Conservation (phyloP, 768 basidiomycete species). For the Mycena galopus region DNA sequence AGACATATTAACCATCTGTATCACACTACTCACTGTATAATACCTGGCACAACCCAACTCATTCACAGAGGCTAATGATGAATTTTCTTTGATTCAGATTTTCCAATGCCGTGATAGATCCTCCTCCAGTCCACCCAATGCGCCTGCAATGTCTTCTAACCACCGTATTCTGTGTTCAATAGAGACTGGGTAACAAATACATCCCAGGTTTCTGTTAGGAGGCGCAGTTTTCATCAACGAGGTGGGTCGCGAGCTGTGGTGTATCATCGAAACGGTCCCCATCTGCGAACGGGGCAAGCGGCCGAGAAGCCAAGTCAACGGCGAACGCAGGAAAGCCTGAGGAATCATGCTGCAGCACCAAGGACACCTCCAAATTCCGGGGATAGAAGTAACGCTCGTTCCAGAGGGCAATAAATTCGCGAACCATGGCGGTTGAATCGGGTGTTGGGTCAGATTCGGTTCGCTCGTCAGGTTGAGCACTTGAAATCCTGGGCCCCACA, state of each 20-base stretch:
- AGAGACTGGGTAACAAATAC: too few relatives aligned
- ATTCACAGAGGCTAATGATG: too few relatives aligned
- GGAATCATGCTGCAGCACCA: slow-evolving; percentile 5
- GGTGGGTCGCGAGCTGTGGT: too few relatives aligned
- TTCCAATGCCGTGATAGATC: too few relatives aligned
- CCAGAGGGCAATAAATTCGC: slow-evolving; percentile 31
- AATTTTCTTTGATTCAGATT: too few relatives aligned
- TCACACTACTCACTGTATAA: not conserved
- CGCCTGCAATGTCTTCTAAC: too few relatives aligned
- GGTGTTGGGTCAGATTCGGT: not conserved
- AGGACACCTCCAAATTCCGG: slow-evolving; percentile 18
- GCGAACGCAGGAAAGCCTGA: slow-evolving; percentile 1
- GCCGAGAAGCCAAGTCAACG: slow-evolving; percentile 3
- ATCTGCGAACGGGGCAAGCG: not conserved
- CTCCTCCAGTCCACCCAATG: too few relatives aligned
- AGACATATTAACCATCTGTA: not conserved
- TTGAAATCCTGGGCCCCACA: not conserved
- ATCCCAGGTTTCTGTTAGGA: too few relatives aligned
- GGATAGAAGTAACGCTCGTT: slow-evolving; percentile 33
- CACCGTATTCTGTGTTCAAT: too few relatives aligned
- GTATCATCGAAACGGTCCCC: not conserved
- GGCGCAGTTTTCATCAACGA: too few relatives aligned
- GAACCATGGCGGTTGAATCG: slow-evolving; percentile 3
- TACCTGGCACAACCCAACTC: too few relatives aligned
- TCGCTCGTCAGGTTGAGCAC: not conserved